A percentile compares a stretch with the other conserved stretches of the same genome.
Conservation (phyloP, 2,329 filamentous ascomycete genomes). For the Lachnellula subtilissima region DNA sequence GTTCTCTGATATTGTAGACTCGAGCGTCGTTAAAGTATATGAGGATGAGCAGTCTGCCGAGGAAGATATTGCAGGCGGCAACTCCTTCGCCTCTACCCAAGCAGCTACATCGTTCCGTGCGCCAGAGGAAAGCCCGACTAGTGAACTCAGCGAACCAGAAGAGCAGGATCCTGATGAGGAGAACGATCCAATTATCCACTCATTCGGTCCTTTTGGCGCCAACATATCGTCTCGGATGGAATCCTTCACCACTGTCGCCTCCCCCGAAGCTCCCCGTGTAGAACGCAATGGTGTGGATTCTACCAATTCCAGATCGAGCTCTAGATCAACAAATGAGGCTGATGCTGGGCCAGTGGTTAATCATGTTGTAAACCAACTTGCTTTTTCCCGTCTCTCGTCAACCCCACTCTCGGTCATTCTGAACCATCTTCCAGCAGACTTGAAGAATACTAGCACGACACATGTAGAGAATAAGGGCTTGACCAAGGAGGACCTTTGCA, state of each 20-base stretch:
- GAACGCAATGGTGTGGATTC: conserved; percentile 23
- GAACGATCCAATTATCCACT: conserved; percentile 88
- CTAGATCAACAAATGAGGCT: conserved; percentile 35
- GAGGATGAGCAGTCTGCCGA: conserved; percentile 62
- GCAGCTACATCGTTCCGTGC: conserved; percentile 24
- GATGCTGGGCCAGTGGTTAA: conserved; percentile 55
- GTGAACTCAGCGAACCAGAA: conserved; percentile 50
- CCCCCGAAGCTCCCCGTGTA: conserved; percentile 48
- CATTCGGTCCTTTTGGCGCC: conserved; percentile 84
- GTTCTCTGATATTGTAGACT: conserved; percentile 41
- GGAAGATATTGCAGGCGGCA: conserved; percentile 35
- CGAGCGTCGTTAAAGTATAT: conserved; percentile 60
- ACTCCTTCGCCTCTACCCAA: conserved; percentile 24
- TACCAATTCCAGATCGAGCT: conserved; percentile 19
- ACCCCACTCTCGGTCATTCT: conserved; percentile 87
- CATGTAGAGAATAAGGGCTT: conserved; percentile 41
- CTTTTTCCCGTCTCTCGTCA: conserved; percentile 87
- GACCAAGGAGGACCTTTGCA: conserved; percentile 59
- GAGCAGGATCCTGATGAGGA: conserved; percentile 81
- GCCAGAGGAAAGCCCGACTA: conserved; percentile 35
- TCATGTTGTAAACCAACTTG: conserved; percentile 91
- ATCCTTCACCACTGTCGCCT: conserved; percentile 62
- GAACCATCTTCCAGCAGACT: conserved; percentile 70
- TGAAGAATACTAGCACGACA: conserved; percentile 39
- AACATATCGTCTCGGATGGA: conserved; percentile 80